A percentile compares a stretch with the other conserved stretches of the same genome.
These are phyloP conservation scores for Penicillium sclerotigenum DNA, from an alignment of 2,329 filamentous ascomycete genomes.

Conservation along the genomic window DNA sequence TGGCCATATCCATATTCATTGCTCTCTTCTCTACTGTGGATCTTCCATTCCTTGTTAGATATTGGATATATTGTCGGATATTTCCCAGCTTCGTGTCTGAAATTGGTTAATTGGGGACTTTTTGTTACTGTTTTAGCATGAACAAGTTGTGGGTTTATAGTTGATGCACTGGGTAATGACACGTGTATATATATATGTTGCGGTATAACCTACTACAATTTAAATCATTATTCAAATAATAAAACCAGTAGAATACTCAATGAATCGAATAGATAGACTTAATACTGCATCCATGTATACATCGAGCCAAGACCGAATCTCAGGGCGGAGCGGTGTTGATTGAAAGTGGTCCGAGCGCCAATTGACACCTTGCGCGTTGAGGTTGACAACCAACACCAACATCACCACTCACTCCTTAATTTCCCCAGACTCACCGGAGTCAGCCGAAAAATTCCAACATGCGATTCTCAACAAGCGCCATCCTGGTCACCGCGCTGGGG, in stretches of 20 bases:
- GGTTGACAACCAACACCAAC: constrained; percentile 3
- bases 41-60: neutral
- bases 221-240: neutral
- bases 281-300: too few species aligned
- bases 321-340: constrained; percentile 15
- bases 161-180: neutral
- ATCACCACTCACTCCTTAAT: constrained; percentile 8
- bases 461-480: constrained; percentile 40
- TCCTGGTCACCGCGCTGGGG: constrained; percentile 53
- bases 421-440: neutral
- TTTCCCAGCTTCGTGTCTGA: neutral
- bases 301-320: neutral
- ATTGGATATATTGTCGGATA: neutral
- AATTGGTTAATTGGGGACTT: neutral
- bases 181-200: neutral
- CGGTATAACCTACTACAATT: too few species aligned
- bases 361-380: constrained; percentile 39
- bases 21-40: neutral
- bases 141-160: neutral
- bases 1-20: neutral
- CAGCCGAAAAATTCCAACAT: constrained; percentile 28
- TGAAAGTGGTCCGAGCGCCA: constrained; percentile 35
- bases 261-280: neutral
- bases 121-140: neutral
- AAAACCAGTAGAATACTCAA: fast-evolving